Base-by-base conservation (phyloP, 2,329 filamentous ascomycete species). In the Botrytis deweyae region DNA sequence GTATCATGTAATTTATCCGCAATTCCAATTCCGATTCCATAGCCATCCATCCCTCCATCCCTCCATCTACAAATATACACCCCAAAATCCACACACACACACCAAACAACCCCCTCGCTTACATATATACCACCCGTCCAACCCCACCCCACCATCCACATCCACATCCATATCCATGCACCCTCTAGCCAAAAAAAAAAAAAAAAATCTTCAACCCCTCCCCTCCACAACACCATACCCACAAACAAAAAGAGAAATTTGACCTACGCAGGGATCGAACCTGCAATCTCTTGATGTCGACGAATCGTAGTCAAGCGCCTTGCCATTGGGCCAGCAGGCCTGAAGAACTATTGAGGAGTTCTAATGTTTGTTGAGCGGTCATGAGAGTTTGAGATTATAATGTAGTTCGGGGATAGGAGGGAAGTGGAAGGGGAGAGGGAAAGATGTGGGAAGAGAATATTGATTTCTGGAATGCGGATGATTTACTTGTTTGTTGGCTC, bases 301-400 rank as follows among this genome's bases (percentile, higher is more conserved):
- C 3, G 7, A 63, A 38, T 83, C 83, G 83, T 84, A 85, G 83
- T 84, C 83, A 84, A 84, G 82, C 83, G 83, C 83, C 83, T 84
- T 84, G 81, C 83, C 83, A 84, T 84, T 84, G 83, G 82, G 83
- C 83, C 82, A 83, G 70, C 70, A 72, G 70, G 70, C 70, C 70
- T 5, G n/a, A 18, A 29, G 52, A 58, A 58, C n/a, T 29, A 8
- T 1, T 29, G 14, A 18, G 0, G 1, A 18, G 7, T 58, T 58
- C 52, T 42, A 7, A 0, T 22, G 20, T 38, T 36, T 61, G 33
- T 22, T 38, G 18, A 5, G 0, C 29, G 29, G 2, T 29, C 29
- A 29, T 29, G 2, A 0, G 0, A 12, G 3, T 58, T 58, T 61
- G 4, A 1, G 4, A 25, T 10, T 61, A 61, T 61, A 61, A 36